These are phyloP conservation scores for Apiospora aurea DNA, from an alignment of 2,329 filamentous ascomycete species.

Conservation along the genomic window DNA sequence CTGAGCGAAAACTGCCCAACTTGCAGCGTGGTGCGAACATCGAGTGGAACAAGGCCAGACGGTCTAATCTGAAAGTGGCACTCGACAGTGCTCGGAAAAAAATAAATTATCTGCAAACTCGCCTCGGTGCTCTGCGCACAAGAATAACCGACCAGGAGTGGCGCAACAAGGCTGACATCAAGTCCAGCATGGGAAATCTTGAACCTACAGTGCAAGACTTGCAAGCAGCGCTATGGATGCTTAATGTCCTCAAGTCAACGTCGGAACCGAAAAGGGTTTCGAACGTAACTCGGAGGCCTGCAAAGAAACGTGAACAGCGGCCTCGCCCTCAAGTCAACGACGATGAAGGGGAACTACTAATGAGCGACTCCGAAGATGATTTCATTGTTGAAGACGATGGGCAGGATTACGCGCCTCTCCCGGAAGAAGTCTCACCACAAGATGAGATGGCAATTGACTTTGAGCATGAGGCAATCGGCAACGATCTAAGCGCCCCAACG, in stretches of 20 bases:
- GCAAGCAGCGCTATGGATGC: slow-evolving; percentile 59
- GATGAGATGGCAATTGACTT: slow-evolving; percentile 7
- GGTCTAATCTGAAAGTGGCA: slow-evolving; percentile 46
- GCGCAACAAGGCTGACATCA: slow-evolving; percentile 58
- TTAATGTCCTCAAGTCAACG: slow-evolving; percentile 52
- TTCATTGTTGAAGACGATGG: slow-evolving; percentile 57
- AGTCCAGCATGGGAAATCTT: slow-evolving; percentile 62
- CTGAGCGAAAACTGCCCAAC: slow-evolving; percentile 61
- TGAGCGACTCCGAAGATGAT: slow-evolving; percentile 53
- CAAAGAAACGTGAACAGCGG: slow-evolving; percentile 36
- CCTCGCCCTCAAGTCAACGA: slow-evolving; percentile 33
- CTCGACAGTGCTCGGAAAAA: slow-evolving; percentile 44
- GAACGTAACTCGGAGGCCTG: slow-evolving; percentile 32
- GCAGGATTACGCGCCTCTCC: neutral
- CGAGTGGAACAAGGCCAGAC: slow-evolving; percentile 67
- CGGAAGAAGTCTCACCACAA: neutral
- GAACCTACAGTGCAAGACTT: slow-evolving; percentile 71
- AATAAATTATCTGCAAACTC: neutral
- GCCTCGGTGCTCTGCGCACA: neutral
- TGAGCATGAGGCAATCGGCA: neutral
- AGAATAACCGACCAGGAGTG: slow-evolving; percentile 51
- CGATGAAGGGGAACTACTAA: slow-evolving; percentile 57
- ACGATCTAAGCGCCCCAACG: neutral
- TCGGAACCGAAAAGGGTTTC: slow-evolving; percentile 48
- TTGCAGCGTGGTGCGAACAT: slow-evolving; percentile 62